phyloP scores from a whole-genome alignment of 768 basidiomycete species.

The Tremella yokohamensis region DNA sequence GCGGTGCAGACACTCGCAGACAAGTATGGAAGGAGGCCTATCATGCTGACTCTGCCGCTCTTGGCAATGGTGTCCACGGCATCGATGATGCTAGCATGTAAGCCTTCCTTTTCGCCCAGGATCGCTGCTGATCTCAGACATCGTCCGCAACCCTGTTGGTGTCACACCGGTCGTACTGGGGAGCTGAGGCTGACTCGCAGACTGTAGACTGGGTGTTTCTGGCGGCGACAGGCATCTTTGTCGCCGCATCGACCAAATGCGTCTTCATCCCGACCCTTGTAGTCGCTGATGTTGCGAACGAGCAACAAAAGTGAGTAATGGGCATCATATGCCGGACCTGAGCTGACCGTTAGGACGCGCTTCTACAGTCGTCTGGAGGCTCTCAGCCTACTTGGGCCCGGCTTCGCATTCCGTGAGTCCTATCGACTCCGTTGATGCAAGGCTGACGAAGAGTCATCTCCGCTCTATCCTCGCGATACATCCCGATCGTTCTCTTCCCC shows the following conservation, averaged over 20 bases:
- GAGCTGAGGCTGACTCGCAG: conserved; percentile 1
- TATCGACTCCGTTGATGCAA: neutral
- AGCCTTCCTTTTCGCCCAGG: neutral
- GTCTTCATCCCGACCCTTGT: conserved; percentile 38
- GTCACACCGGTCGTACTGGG: neutral
- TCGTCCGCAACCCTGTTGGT: conserved; percentile 7
- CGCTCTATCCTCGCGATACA: conserved; percentile 36
- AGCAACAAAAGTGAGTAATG: conserved; percentile 23
- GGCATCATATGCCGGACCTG: neutral
- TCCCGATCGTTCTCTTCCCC: conserved; percentile 28
- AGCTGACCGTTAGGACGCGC: conserved; percentile 23
- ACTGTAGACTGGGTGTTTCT: conserved; percentile 35
- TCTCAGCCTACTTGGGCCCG: conserved; percentile 38
- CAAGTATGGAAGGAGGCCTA: conserved; percentile 31
- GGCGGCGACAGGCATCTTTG: conserved; percentile 32
- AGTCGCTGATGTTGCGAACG: conserved; percentile 36
- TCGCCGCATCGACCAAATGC: conserved; percentile 41
- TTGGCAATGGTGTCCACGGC: conserved; percentile 36
- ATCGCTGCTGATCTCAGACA: conserved; percentile 11
- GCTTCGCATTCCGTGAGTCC: conserved; percentile 28
- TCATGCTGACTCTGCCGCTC: conserved; percentile 33
- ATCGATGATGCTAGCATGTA: conserved; percentile 37
- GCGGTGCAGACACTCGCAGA: conserved; percentile 41
- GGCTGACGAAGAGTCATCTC: conserved; percentile 26
- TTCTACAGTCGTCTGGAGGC: conserved; percentile 44